Base-by-base conservation (phyloP, 2,329 filamentous ascomycete genomes). In the Phoma herbarum region DNA sequence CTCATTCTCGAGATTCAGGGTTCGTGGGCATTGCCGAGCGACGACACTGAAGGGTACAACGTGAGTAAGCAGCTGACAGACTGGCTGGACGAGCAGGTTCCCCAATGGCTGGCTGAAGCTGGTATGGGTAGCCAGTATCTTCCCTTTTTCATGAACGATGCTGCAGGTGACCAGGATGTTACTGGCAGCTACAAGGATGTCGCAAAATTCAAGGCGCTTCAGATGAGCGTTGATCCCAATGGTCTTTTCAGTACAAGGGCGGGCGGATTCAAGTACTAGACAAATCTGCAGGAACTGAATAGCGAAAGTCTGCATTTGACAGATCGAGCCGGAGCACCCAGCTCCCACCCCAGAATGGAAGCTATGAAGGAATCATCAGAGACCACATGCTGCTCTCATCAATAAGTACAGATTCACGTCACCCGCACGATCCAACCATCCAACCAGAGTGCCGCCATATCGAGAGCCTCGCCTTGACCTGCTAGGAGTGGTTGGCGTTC, bases 81-180 rank as follows among this genome's bases (percentile, higher is more conserved):
- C 31, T 71, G 67, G 67, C 53, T 70, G 16, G 65, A 66, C n/a
- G 52, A 49, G 39, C 53, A 66, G 28, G 61, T 70, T 10, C 67
- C 68, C 2, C 42, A 57, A 35, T 68, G 68, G 69, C 28, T 70
- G 52, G 63, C 61, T 14, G 65, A 70, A 53, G 67, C 68, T 26
- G 61, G 62, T 14, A 65, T 68, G 62, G 46, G 18, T 7, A 45
- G 57, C 37, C 49, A 58, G 35, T 70, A 70, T 48, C 20, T 65
- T 23, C 68, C 68, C n/a, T 37, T 68, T 11, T 70, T 69, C 35
- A 50, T 70, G 46, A 70, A 71, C 33, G 68, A 70, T 52, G 68
- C 69, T 26, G 59, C 61, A 39, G 61, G 57, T 16, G 64, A 71
- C 52, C 69, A 70, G 49, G 43, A 56, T 28, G 69, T 69, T 12